These are phyloP conservation scores for Leonotis leonurus DNA, from an alignment of 257 asterid species.

Conservation along the genomic window DNA sequence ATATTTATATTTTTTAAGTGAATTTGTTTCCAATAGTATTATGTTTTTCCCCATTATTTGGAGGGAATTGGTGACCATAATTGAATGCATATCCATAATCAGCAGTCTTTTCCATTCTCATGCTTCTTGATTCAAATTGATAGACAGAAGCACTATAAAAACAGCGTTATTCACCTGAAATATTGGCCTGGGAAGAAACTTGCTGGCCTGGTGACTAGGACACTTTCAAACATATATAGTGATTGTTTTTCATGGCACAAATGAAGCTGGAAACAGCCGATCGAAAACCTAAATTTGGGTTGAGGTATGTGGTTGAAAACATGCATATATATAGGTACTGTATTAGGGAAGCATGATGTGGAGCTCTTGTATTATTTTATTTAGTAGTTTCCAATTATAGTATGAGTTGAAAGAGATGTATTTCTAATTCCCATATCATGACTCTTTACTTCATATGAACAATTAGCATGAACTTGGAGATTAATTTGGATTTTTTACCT, in stretches of 20 bases:
- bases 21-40: too few species aligned
- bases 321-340: neutral
- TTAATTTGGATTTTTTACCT: neutral
- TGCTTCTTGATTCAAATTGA: too few species aligned
- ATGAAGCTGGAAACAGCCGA: neutral
- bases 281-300: conserved; percentile 1
- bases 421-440: neutral
- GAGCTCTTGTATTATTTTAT: conserved; percentile 2
- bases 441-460: neutral
- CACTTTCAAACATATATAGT: too few species aligned
- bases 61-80: too few species aligned
- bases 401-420: conserved; percentile 2
- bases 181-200: too few species aligned
- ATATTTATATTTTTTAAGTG: too few species aligned
- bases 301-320: conserved; percentile 2
- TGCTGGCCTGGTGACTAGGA: too few species aligned
- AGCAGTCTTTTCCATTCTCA: too few species aligned
- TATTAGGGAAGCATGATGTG: neutral
- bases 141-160: too few species aligned
- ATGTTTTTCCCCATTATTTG: too few species aligned
- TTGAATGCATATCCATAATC: too few species aligned
- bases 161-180: too few species aligned
- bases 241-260: neutral
- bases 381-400: neutral
- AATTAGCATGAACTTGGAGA: neutral